Conservation (phyloP, 352 stramenopile genomes). For the Halophytophthora batemanensis region DNA sequence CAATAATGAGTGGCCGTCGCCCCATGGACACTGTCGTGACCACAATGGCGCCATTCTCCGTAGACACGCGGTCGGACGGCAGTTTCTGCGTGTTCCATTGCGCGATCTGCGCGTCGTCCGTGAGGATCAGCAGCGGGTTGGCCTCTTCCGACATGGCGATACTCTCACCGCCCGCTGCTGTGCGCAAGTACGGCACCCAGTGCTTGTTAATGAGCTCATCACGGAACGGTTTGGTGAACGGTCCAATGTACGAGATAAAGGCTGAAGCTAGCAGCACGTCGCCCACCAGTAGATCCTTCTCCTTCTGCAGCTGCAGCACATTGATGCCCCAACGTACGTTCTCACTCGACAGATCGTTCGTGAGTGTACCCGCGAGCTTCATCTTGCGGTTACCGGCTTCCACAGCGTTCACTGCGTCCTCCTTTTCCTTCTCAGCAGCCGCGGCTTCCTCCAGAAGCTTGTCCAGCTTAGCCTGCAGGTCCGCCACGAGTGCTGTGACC, state of each 20-base stretch:
- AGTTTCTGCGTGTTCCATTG: conserved; percentile 93
- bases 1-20: conserved; percentile 91
- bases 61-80: conserved; percentile 91
- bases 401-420: conserved; percentile 91
- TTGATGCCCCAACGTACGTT: conserved; percentile 95
- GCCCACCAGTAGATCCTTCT: conserved; percentile 91
- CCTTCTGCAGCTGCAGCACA: conserved; percentile 88
- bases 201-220: conserved; percentile 93
- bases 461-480: conserved; percentile 92
- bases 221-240: conserved; percentile 94
- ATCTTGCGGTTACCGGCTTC: conserved; percentile 93
- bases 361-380: conserved; percentile 93
- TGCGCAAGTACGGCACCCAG: conserved; percentile 89
- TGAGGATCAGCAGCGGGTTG: conserved; percentile 90
- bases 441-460: conserved; percentile 89
- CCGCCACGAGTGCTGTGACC: conserved; percentile 89
- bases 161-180: conserved; percentile 79
- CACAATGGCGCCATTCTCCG: conserved; percentile 92
- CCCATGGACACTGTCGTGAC: conserved; percentile 89
- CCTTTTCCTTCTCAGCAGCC: conserved; percentile 90
- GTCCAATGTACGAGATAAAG: conserved; percentile 95
- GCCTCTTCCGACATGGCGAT: conserved; percentile 91
- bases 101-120: conserved; percentile 91
- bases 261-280: conserved; percentile 92
- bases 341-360: conserved; percentile 93